A percentile compares a stretch with the other conserved stretches of the same genome.
These are phyloP conservation scores for Wickerhamiella cacticola DNA, from an alignment of 805 yeast species.

Conservation along the genomic window DNA sequence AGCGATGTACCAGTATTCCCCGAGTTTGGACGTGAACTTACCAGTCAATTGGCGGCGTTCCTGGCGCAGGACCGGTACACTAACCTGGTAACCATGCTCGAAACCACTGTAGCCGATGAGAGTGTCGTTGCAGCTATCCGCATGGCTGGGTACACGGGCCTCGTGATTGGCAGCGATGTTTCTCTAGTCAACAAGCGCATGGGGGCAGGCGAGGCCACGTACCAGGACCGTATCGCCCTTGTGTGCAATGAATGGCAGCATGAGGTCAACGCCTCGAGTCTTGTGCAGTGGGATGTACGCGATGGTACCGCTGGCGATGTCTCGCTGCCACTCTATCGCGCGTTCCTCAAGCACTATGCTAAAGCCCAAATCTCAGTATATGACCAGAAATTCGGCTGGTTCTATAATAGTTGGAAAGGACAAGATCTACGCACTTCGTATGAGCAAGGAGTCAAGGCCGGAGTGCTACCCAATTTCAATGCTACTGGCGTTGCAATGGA, in stretches of 20 bases:
- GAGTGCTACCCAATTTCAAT: conserved; percentile 9
- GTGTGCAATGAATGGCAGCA: conserved; percentile 63
- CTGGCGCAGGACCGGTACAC: conserved; percentile 50
- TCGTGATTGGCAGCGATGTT: conserved; percentile 72
- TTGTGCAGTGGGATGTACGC: conserved; percentile 21
- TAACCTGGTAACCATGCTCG: conserved; percentile 51
- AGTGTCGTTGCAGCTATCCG: conserved; percentile 70
- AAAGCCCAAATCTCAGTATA: conserved; percentile 77
- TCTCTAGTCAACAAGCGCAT: not conserved
- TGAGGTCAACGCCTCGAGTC: conserved; percentile 27
- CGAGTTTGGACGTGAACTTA: conserved; percentile 38
- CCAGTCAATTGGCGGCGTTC: conserved; percentile 44
- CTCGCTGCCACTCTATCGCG: conserved; percentile 46
- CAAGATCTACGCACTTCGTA: not conserved
- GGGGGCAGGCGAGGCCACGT: conserved; percentile 38
- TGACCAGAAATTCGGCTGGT: conserved; percentile 27
- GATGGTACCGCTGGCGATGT: conserved; percentile 30
- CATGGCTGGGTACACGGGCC: conserved; percentile 39
- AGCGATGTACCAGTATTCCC: conserved; percentile 31
- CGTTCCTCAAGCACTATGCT: conserved; percentile 49
- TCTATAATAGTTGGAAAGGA: not conserved
- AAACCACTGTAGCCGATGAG: conserved; percentile 39
- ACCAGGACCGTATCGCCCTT: conserved; percentile 75
- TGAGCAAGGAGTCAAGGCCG: not conserved
- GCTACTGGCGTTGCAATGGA: not conserved